Base-by-base conservation (phyloP, 352 stramenopile species). In the Thraustotheca clavata region DNA sequence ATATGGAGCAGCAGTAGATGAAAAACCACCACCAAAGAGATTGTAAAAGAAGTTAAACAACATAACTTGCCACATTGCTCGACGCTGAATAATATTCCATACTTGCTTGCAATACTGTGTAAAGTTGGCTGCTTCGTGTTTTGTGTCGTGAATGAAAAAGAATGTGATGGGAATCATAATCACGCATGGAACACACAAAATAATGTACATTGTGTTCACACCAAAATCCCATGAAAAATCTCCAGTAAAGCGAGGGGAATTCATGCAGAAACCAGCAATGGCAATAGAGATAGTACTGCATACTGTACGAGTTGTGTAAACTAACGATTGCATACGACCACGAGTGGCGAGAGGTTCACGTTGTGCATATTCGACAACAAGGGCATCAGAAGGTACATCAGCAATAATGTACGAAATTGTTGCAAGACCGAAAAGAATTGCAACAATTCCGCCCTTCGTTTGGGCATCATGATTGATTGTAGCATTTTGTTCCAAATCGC, bases 61-160 rank as follows among this genome's bases (percentile, higher is more conserved):
- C 24, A 93, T 49, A n/a, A 91, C 62, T 40, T 89, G 82, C 79
- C 80, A 93, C 71, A 90, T 76, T 2, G 71, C 79, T 14, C 79
- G 80, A 32, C 75, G 77, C 63, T 91, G 84, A 2, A 79, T 39
- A 7, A 90, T 20, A 16, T 4, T 7, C 47, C 60, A 68, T 33
- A 68, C 26, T 24, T 62, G 35, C 11, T 7, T 12, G 0, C 41
- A 20, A 27, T 60, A 60, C 7, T 24, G 18, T 6, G 16, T 12
- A 12, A 67, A 62, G 24, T 36, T 5, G 12, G 35, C 59, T 2
- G 32, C 26, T 16, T 16, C 18, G 35, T 24, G 26, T 36, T 31
- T 34, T 11, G 3, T 16, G 11, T 62, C 54, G 12, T 50, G 22
- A 22, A 62, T 31, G 20, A 26, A 62, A 7, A 26, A 52, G 20